Evolutionary conservation across 345 rosid species (phyloP).

Genomic region (Moricandia moricandioides): DNA sequence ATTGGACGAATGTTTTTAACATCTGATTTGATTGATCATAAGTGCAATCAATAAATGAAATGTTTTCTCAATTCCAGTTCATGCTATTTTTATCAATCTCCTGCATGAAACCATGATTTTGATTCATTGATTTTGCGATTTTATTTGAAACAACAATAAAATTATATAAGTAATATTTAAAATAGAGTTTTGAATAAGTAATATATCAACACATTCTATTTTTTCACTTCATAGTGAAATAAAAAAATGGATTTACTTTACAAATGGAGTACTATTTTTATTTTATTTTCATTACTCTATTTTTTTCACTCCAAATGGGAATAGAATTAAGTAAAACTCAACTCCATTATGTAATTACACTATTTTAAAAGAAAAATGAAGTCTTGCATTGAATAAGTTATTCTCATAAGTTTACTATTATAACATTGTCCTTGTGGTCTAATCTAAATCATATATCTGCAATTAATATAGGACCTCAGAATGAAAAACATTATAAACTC

Average conservation of each 20-base stretch:
- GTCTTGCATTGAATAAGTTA: too few relatives aligned
- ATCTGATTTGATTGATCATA: not conserved
- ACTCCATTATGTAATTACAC: too few relatives aligned
- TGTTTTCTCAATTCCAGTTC: not conserved
- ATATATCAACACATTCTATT: too few relatives aligned
- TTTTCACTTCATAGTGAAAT: too few relatives aligned
- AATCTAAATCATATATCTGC: not conserved
- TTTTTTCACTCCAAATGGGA: too few relatives aligned
- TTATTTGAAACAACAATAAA: not conserved
- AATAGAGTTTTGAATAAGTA: too few relatives aligned
- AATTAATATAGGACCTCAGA: not conserved
- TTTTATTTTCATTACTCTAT: too few relatives aligned
- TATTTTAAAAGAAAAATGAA: too few relatives aligned
- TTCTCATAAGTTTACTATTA: not conserved
- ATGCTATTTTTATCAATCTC: not conserved
- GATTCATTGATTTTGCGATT: not conserved
- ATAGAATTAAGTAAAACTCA: too few relatives aligned
- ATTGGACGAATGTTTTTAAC: constrained; percentile 2
- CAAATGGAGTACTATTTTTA: too few relatives aligned
- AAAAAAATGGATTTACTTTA: too few relatives aligned
- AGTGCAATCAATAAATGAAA: not conserved
- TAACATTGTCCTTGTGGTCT: not conserved
- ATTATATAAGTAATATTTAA: too few relatives aligned
- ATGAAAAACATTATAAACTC: not conserved
- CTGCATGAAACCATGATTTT: not conserved